phyloP scores from a whole-genome alignment of 2,329 filamentous ascomycete species.

The Ceratocystis ficicola region DNA sequence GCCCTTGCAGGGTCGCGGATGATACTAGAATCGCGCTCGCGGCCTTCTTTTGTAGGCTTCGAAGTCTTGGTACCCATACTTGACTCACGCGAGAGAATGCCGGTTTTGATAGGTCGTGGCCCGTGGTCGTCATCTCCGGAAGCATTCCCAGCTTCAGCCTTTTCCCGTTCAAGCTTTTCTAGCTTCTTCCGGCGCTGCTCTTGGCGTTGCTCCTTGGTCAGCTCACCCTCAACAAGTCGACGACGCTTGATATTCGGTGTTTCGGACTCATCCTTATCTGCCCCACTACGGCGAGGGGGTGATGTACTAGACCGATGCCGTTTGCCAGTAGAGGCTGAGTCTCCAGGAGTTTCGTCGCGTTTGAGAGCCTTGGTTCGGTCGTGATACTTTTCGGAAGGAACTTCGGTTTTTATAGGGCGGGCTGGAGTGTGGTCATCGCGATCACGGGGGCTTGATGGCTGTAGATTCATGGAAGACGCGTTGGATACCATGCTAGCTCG shows the following conservation, averaged over 20 bases:
- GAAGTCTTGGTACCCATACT: conserved; percentile 17
- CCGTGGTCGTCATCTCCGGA: conserved; percentile 35
- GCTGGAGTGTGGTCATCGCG: conserved; percentile 34
- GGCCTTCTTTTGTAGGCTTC: conserved; percentile 22
- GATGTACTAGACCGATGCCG: conserved; percentile 48
- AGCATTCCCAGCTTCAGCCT: conserved; percentile 30
- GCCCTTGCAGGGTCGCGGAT: conserved; percentile 25
- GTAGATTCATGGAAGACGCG: conserved; percentile 35
- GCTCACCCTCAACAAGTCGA: conserved; percentile 42
- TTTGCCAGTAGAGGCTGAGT: conserved; percentile 43
- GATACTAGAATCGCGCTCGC: conserved; percentile 17
- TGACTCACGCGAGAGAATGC: conserved; percentile 17
- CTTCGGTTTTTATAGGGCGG: conserved; percentile 37
- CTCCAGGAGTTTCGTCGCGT: conserved; percentile 45
- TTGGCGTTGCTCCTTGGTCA: conserved; percentile 32
- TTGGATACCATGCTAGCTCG: conserved; percentile 47
- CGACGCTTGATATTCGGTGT: conserved; percentile 46
- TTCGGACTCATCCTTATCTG: conserved; percentile 43
- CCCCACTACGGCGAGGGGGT: conserved; percentile 38
- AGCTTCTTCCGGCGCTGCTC: conserved; percentile 14
- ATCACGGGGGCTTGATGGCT: conserved; percentile 43
- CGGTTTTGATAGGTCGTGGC: conserved; percentile 33
- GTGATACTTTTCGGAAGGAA: conserved; percentile 36
- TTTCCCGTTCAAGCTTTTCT: conserved; percentile 10
- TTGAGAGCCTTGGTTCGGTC: conserved; percentile 50